These are phyloP conservation scores for Nicotiana otophora DNA, from an alignment of 257 asterid genomes.

Conservation along the genomic window DNA sequence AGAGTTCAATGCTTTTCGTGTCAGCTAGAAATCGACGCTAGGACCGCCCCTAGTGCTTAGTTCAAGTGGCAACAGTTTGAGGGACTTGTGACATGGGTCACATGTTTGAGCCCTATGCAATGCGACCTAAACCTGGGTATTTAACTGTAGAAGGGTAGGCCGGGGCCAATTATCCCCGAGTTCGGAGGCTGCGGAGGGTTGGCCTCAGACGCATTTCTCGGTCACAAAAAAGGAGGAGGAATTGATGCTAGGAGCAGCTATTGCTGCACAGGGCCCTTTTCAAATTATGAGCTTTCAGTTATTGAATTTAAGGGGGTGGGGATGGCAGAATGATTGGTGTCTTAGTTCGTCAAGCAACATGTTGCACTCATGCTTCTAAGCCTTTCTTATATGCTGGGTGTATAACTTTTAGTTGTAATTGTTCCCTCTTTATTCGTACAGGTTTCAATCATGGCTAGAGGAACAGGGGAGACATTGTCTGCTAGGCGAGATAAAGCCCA, in stretches of 20 bases:
- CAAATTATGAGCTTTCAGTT: not conserved
- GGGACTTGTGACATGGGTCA: too few species aligned
- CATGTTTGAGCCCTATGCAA: too few species aligned
- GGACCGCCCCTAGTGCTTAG: not conserved
- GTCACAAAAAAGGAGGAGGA: too few species aligned
- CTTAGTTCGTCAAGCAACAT: not conserved
- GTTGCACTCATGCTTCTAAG: slow-evolving; percentile 6
- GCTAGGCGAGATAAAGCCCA: slow-evolving; percentile 80
- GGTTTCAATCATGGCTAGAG: slow-evolving; percentile 83
- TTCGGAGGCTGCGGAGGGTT: too few species aligned
- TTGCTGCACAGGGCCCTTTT: not conserved
- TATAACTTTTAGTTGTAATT: not conserved
- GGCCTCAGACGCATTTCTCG: too few species aligned
- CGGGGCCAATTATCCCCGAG: too few species aligned
- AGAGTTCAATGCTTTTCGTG: not conserved
- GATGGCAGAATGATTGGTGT: not conserved
- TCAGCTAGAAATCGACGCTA: not conserved
- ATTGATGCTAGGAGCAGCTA: not conserved
- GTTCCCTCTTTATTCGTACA: slow-evolving; percentile 19
- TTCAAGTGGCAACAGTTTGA: too few species aligned
- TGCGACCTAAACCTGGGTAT: too few species aligned
- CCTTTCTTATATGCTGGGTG: not conserved
- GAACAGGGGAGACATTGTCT: slow-evolving; percentile 70
- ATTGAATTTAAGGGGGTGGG: not conserved
- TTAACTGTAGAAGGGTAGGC: too few species aligned